phyloP scores from a whole-genome alignment of 2,329 filamentous ascomycete species.

The Venturia nashicola region DNA sequence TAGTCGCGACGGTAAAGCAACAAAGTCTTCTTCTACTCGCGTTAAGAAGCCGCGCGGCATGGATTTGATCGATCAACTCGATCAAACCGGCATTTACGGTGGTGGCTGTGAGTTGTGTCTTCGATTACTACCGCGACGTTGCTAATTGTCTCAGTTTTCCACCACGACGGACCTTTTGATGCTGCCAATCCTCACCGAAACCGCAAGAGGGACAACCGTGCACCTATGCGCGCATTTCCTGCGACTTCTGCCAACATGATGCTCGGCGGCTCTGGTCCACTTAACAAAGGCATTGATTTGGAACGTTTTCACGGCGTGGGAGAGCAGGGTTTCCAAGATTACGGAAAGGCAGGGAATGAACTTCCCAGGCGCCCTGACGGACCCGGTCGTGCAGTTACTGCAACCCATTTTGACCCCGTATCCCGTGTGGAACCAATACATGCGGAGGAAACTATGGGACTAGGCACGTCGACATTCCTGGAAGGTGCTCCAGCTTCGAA shows the following conservation, averaged over 20 bases:
- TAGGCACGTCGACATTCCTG: slow-evolving; percentile 91
- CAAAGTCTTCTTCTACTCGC: slow-evolving; percentile 20
- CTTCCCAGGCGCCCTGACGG: slow-evolving; percentile 15
- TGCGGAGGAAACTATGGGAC: slow-evolving; percentile 67
- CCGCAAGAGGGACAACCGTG: slow-evolving; percentile 64
- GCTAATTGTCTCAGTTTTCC: slow-evolving; percentile 55
- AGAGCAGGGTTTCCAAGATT: slow-evolving; percentile 82
- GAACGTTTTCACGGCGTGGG: slow-evolving; percentile 76
- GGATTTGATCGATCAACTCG: slow-evolving; percentile 92
- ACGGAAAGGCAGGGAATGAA: slow-evolving; percentile 35
- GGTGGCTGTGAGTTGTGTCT: slow-evolving; percentile 59
- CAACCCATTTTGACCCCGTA: slow-evolving; percentile 49
- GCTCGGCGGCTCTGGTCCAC: slow-evolving; percentile 73
- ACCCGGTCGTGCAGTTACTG: slow-evolving; percentile 28
- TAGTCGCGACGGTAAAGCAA: slow-evolving; percentile 26
- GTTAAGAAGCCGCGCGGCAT: slow-evolving; percentile 37
- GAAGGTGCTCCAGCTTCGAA: slow-evolving; percentile 84
- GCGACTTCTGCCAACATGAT: slow-evolving; percentile 87
- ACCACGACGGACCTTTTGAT: slow-evolving; percentile 95
- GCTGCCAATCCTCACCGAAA: slow-evolving; percentile 93
- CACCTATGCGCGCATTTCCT: slow-evolving; percentile 94
- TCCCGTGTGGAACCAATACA: slow-evolving; percentile 61
- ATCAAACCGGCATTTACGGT: slow-evolving; percentile 92
- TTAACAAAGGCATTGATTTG: slow-evolving; percentile 72
- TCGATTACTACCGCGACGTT: slow-evolving; percentile 2